Percentiles rank a stretch among this genome's conserved stretches.
Evolutionary conservation across 352 stramenopile genomes (phyloP).

Genomic region (Phytophthora ramorum): DNA sequence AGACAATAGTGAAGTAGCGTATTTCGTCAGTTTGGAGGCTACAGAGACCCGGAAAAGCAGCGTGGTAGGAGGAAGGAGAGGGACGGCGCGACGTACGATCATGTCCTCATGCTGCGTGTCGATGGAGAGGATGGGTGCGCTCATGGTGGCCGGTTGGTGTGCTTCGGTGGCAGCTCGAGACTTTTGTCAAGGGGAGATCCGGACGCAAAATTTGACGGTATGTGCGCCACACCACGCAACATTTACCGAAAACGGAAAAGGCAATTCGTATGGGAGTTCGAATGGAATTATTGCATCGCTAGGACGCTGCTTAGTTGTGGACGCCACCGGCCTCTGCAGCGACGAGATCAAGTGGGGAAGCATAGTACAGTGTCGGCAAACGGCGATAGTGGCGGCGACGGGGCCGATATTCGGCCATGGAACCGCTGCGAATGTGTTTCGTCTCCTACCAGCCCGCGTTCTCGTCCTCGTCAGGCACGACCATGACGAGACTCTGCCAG

Average conservation of each 20-base stretch:
- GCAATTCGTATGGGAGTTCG: neutral
- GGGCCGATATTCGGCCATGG: too few relatives aligned
- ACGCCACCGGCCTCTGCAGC: slow-evolving; percentile 11
- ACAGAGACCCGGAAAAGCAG: slow-evolving; percentile 2
- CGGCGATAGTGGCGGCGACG: neutral
- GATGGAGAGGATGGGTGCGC: slow-evolving; percentile 89
- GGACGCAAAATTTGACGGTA: slow-evolving; percentile 3
- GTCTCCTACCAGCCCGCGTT: slow-evolving; percentile 67
- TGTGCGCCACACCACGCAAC: slow-evolving; percentile 1
- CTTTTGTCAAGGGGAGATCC: slow-evolving; percentile 11
- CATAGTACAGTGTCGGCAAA: slow-evolving; percentile 28
- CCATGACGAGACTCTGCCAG: slow-evolving; percentile 81
- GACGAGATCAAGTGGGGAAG: slow-evolving; percentile 13
- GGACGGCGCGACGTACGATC: slow-evolving; percentile 67
- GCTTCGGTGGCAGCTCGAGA: slow-evolving; percentile 40
- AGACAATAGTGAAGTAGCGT: slow-evolving; percentile 22
- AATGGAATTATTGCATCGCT: slow-evolving; percentile 12
- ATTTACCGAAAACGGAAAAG: neutral
- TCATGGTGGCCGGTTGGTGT: slow-evolving; percentile 54
- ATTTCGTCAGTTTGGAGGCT: slow-evolving; percentile 16
- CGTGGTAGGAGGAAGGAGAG: neutral
- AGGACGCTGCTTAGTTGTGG: neutral
- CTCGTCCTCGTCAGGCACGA: slow-evolving; percentile 69
- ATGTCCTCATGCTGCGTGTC: slow-evolving; percentile 99
- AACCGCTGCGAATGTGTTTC: neutral